Base-by-base conservation (phyloP, 2,329 filamentous ascomycete species). In the Akanthomyces lecanii region DNA sequence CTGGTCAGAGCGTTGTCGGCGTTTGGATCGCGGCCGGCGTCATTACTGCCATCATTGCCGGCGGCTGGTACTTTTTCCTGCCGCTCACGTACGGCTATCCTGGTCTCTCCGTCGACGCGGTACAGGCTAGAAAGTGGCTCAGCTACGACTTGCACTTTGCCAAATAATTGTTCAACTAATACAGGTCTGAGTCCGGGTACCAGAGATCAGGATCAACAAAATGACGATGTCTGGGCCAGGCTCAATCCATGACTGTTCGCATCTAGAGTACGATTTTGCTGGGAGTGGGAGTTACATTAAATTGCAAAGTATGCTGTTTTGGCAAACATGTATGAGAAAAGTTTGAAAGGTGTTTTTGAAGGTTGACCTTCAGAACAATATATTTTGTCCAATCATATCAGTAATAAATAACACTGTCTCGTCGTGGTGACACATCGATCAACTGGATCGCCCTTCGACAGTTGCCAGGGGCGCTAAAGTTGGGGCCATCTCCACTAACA, bases 101-200 rank as follows among this genome's bases (percentile, higher is more conserved):
- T 5, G 94, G 94, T 40, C 82, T 99, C 71, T 85, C 82, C 62
- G 89, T 96, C 21, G 85, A 88, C 14, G 82, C 92, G 73, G 90
- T 99, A 36, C 78, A 89, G 66, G 84, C 88, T 66, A 88, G 95
- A 76, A 97, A 97, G 82, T 98, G 94, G 94, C 82, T 99, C 68
- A 90, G 91, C 67, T 99, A 98, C 75, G 95, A 99, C 75, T 83
- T 99, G 74, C 95, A 99, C 80, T 99, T 99, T 81, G 95, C 95
- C 64, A 99, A 99, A 85, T 99, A 89, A 28, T 14, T 30, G 12
- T 38, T n/a, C 16, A 5, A 25, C 42, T 59, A 36, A 51, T 14
- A 16, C n/a, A 11, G n/a, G 33, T 25, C 23, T 12, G 16, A 16
- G 5, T 11, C 4, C 6, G 21, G 14, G 28, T 42, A 38, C 16